Base-by-base conservation (phyloP, 305 asterid genomes). In the Rubia balearica region DNA sequence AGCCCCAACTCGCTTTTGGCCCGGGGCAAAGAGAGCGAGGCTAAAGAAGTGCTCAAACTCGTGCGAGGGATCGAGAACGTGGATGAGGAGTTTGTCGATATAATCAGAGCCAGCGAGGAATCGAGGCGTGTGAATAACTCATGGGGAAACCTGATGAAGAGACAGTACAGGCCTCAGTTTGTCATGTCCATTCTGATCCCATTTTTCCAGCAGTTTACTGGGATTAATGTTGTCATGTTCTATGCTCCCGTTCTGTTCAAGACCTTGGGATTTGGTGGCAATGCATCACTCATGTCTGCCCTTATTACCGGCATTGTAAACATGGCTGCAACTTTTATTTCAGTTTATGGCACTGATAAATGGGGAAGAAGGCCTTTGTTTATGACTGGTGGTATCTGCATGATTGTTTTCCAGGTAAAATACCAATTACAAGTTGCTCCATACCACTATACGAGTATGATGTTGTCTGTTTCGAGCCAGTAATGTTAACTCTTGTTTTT, bases 1-100 rank as follows among this genome's bases (percentile, higher is more conserved):
- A 94, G 97, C 0, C 98, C 99, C 0, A 94, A 94, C 85, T 89
- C 96, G 77, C 67, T 94, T 27, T 84, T 91, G 12, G 98, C 91
- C 60, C 76, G 93, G 70, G 97, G 95, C 19, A 33, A 30, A 0
- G 67, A 75, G 17, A 82, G 74, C 4, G 53, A 83, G 73, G 99
- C 96, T 0, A 76, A 76, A 64, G 63, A 24, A 6, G 85, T 91
- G 27, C 72, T 94, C 19, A 84, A 87, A 71, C 89, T 74, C 57
- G 83, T 94, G 46, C 77, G 99, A 69, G 99, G 99, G 36, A 91
- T 96, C 0, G 72, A 71, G 30, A 82, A 89, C 5, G 83, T 94
- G 10, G 77, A 87, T 7, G 99, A 97, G 0, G 99, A 94, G 81
- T 66, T 88, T 36, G 77, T 88, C 66, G 99, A 94, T 70, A 91